Evolutionary conservation across 306 rosid genomes (phyloP).

Genomic region (Trifolium pratense): DNA sequence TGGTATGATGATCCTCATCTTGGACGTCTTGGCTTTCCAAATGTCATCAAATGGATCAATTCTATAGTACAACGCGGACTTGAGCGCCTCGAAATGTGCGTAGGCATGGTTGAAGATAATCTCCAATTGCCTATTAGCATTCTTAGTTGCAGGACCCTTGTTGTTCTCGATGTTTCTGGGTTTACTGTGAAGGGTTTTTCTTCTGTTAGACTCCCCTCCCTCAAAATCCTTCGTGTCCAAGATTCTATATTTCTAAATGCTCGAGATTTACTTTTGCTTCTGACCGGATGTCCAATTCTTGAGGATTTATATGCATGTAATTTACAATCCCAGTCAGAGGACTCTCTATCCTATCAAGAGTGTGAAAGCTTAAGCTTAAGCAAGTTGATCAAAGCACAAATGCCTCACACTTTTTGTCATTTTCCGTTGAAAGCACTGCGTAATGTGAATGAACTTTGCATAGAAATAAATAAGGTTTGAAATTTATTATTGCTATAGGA

Average conservation of each 20-base stretch:
- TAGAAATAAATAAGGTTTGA: neutral
- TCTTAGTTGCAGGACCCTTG: neutral
- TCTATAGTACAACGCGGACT: neutral
- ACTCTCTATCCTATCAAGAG: neutral
- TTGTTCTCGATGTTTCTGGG: neutral
- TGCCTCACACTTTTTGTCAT: neutral
- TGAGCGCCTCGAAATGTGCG: neutral
- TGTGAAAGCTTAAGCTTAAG: neutral
- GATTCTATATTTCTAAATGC: fast-evolving
- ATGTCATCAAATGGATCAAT: neutral
- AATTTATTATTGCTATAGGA: neutral
- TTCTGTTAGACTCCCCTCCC: slow-evolving; percentile 1
- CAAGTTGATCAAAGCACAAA: neutral
- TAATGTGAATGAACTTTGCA: neutral
- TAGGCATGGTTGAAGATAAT: fast-evolving
- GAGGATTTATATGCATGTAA: neutral
- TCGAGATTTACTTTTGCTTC: neutral
- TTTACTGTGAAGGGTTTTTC: neutral
- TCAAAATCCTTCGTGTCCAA: neutral
- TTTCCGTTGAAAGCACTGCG: neutral
- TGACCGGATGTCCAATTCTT: slow-evolving; percentile 1
- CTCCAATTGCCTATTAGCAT: neutral
- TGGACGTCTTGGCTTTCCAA: too few relatives aligned
- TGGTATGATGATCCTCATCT: neutral
- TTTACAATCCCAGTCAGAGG: neutral